phyloP scores from a whole-genome alignment of 1,139 yeast species.

The Arxiozyma telluris region DNA sequence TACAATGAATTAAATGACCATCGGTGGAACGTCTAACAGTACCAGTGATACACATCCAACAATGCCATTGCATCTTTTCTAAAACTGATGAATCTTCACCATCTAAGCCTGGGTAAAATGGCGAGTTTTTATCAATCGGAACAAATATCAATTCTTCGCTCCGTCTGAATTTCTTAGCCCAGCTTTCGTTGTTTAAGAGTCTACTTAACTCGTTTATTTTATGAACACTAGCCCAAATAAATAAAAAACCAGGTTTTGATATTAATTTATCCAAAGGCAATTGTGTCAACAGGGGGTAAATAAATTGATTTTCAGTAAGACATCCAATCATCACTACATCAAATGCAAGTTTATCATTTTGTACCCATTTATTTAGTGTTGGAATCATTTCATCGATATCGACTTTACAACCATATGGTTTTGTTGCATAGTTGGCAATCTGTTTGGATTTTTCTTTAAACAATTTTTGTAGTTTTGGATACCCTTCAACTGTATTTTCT shows the following conservation, averaged over 20 bases:
- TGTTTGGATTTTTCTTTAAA: conserved; percentile 51
- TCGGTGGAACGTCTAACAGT: conserved; percentile 83
- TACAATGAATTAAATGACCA: conserved; percentile 79
- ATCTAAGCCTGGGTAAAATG: conserved; percentile 48
- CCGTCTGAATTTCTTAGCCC: conserved; percentile 73
- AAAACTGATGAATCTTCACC: conserved; percentile 38
- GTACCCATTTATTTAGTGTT: conserved; percentile 53
- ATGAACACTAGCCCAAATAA: conserved; percentile 77
- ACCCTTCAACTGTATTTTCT: conserved; percentile 62
- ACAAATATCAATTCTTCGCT: conserved; percentile 77
- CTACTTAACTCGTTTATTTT: conserved; percentile 56
- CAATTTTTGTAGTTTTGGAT: conserved; percentile 68
- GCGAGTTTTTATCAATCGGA: conserved; percentile 51
- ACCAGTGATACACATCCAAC: conserved; percentile 96
- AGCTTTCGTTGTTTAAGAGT: conserved; percentile 46
- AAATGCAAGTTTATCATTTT: conserved; percentile 48
- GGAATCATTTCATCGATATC: conserved; percentile 45
- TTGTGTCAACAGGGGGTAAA: conserved; percentile 48
- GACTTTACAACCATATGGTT: conserved; percentile 58
- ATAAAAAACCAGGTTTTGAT: conserved; percentile 76
- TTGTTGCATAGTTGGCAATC: conserved; percentile 43
- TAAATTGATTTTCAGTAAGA: conserved; percentile 59
- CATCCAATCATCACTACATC: conserved; percentile 93
- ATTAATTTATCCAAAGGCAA: conserved; percentile 68
- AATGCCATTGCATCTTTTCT: conserved; percentile 73